A percentile compares a stretch with the other conserved stretches of the same genome.
phyloP scores from a whole-genome alignment of 1,284 basidiomycete genomes.

The Rhodotorula sp. region DNA sequence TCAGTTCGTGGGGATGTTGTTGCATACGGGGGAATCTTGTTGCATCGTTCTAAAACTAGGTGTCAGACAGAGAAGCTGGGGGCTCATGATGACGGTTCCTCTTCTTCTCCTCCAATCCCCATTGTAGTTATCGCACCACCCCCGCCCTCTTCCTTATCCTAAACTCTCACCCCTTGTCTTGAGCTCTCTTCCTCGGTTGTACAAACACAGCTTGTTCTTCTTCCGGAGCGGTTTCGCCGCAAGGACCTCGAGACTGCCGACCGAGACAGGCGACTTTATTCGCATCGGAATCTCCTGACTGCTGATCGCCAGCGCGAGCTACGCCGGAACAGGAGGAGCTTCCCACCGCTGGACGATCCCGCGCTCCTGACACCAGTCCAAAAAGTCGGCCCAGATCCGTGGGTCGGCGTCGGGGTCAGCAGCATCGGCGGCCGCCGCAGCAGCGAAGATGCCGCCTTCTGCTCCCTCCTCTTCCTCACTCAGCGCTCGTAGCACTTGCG shows the following conservation, averaged over 20 bases:
- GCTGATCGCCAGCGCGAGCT: no score
- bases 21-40: no score
- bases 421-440: neutral
- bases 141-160: no score
- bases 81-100: no score
- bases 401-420: constrained; percentile 28
- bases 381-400: constrained; percentile 26
- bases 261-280: no score
- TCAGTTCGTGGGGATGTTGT: no score
- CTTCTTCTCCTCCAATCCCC: no score
- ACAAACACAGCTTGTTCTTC: constrained; percentile 1
- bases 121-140: no score
- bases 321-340: neutral
- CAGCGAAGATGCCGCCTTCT: neutral
- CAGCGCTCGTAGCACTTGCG: neutral
- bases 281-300: neutral
- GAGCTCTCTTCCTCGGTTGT: neutral
- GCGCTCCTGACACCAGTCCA: constrained; percentile 26
- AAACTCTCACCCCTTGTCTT: neutral
- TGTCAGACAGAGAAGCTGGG: no score
- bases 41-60: no score
- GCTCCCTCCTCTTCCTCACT: neutral
- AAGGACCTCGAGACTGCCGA: neutral
- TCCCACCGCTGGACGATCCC: constrained; percentile 18
- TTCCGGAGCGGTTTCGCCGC: neutral